These are phyloP conservation scores for Paecilomyces sp. DNA, from an alignment of 2,329 filamentous ascomycete genomes.

Conservation along the genomic window DNA sequence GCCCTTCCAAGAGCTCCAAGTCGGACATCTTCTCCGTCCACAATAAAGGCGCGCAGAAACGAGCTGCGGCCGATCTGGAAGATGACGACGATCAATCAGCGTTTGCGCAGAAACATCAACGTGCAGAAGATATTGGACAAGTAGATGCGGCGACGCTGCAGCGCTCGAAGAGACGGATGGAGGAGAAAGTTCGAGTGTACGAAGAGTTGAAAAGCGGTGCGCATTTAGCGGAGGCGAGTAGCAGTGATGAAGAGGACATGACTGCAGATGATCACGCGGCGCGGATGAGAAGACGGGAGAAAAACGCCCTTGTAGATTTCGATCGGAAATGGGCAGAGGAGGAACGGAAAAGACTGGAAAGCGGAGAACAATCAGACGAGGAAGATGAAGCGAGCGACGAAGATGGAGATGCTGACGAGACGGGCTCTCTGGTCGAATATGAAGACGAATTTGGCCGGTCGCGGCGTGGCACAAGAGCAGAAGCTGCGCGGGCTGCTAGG, in stretches of 20 bases:
- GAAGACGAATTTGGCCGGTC: conserved; percentile 89
- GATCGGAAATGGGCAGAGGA: conserved; percentile 89
- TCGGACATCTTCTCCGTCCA: conserved; percentile 62
- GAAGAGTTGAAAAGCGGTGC: conserved; percentile 87
- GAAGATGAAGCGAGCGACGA: conserved; percentile 28
- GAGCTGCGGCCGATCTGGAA: conserved; percentile 53
- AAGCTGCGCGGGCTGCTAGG: conserved; percentile 59
- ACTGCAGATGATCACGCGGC: conserved; percentile 33
- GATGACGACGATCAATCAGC: conserved; percentile 31
- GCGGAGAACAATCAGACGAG: conserved; percentile 9
- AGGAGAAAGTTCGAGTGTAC: conserved; percentile 84
- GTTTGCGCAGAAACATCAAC: conserved; percentile 57
- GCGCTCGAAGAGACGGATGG: conserved; percentile 73
- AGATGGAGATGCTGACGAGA: conserved; percentile 33
- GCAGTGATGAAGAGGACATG: conserved; percentile 26
- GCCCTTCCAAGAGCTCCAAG: conserved; percentile 48
- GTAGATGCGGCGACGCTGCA: conserved; percentile 52
- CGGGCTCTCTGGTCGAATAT: conserved; percentile 70
- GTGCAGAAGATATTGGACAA: conserved; percentile 51
- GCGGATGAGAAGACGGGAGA: conserved; percentile 55
- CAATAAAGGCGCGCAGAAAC: conserved; percentile 56
- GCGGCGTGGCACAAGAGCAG: conserved; percentile 61
- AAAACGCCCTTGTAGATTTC: conserved; percentile 71
- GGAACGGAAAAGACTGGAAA: conserved; percentile 32
- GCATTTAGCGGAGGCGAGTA: conserved; percentile 48